These are phyloP conservation scores for Fusarium irregulare DNA, from an alignment of 2,329 filamentous ascomycete species.

Conservation along the genomic window DNA sequence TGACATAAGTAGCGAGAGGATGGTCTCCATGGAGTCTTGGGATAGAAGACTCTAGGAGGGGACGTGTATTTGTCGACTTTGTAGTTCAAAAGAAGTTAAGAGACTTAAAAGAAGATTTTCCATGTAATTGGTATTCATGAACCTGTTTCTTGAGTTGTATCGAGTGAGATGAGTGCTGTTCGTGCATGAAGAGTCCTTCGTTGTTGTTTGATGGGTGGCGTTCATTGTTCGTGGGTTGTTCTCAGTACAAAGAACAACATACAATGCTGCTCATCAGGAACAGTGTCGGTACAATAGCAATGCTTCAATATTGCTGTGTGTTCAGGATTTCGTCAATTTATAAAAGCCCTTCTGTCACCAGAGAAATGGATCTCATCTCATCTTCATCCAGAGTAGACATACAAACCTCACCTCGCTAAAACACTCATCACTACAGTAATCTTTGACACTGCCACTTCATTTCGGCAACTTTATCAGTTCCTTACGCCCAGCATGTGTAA, in stretches of 20 bases:
- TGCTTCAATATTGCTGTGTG: neutral
- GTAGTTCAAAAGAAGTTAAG: conserved; percentile 39
- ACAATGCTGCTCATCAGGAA: neutral
- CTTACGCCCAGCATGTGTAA: conserved; percentile 12
- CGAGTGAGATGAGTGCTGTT: neutral
- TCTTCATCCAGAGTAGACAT: neutral
- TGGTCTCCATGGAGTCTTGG: conserved; percentile 25
- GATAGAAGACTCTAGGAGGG: conserved; percentile 17
- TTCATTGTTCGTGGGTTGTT: neutral
- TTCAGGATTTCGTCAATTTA: neutral
- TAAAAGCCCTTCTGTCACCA: neutral
- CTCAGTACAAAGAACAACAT: neutral
- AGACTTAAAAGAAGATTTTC: conserved; percentile 29
- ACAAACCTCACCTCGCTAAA: neutral
- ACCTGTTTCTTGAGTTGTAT: neutral
- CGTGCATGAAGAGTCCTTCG: neutral
- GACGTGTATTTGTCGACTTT: conserved; percentile 41
- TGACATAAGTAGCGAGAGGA: conserved; percentile 27
- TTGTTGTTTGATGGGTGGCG: neutral
- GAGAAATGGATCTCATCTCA: neutral
- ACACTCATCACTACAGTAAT: neutral
- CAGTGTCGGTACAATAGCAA: neutral
- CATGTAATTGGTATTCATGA: neutral
- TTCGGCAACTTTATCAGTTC: neutral
- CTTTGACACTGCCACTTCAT: neutral